phyloP scores from a whole-genome alignment of 768 basidiomycete genomes.

The Suillus plorans region DNA sequence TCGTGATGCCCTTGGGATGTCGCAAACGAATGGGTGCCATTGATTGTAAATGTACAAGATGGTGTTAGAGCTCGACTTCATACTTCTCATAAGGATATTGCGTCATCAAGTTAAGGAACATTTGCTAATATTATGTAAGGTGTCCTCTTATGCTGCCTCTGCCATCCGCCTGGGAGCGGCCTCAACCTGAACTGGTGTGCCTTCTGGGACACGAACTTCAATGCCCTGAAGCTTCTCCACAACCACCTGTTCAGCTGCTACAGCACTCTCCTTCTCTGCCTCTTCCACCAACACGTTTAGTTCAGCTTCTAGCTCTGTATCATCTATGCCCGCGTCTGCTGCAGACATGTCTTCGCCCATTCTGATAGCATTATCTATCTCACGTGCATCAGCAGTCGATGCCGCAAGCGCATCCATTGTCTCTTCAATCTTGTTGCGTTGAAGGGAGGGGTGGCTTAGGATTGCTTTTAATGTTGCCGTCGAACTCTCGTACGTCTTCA shows the following conservation, averaged over 20 bases:
- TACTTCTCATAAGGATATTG: neutral
- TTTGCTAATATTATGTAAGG: neutral
- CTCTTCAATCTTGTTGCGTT: slow-evolving; percentile 74
- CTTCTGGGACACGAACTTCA: slow-evolving; percentile 15
- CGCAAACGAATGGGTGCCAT: slow-evolving; percentile 77
- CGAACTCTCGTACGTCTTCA: slow-evolving; percentile 84
- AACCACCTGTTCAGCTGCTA: slow-evolving; percentile 29
- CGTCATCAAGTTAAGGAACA: neutral
- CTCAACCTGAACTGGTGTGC: neutral
- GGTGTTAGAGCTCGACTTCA: no score
- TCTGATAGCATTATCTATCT: slow-evolving; percentile 77
- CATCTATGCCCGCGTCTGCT: slow-evolving; percentile 43
- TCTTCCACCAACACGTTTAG: slow-evolving; percentile 54
- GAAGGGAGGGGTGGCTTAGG: slow-evolving; percentile 77
- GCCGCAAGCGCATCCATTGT: slow-evolving; percentile 89
- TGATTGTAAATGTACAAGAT: slow-evolving; percentile 22
- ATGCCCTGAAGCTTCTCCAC: slow-evolving; percentile 21
- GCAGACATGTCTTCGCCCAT: slow-evolving; percentile 64
- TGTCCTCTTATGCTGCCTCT: neutral
- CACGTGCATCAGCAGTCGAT: slow-evolving; percentile 77
- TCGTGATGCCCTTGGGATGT: slow-evolving; percentile 81
- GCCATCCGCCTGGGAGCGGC: neutral
- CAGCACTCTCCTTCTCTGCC: slow-evolving; percentile 37
- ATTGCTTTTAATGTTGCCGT: slow-evolving; percentile 74
- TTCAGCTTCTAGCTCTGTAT: slow-evolving; percentile 65